Base-by-base conservation (phyloP, 768 basidiomycete genomes). In the Lentinula aciculospora region DNA sequence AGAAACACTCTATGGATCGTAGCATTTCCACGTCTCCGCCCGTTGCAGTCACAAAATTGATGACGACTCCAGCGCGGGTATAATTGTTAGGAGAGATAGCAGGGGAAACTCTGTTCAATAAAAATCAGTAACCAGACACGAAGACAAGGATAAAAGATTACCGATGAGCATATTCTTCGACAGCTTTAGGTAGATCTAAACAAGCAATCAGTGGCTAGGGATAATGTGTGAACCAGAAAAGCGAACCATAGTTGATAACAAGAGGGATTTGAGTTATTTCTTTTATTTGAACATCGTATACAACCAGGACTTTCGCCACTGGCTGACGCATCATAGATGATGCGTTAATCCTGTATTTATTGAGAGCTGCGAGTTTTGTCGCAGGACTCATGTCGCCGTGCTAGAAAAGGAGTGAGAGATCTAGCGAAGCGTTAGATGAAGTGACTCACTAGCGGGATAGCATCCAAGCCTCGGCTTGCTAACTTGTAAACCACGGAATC, bases 11-110 rank as follows among this genome's bases (percentile, higher is more conserved):
- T 79, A 98, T 98, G 64, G 91, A 92, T 67, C 96, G 84, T 61
- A 98, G 76, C 94, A 98, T 97, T 76, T 98, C 96, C 56, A 98
- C 95, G 70, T 98, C 96, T 40, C 94, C 95, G 29, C 95, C 94
- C 13, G 94, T 94, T 56, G 95, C 96, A 57, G 95, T 97, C 61
- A 98, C 95, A 65, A 98, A 94, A 71, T 96, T 98, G 67, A 99
- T 82, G 60, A 97, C 82, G 54, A 98, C 90, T 28, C 96, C 97
- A 56, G 93, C 89, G 53, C 93, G 86, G 39, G 86, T 81, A 68
- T 92, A 89, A 70, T 77, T 74, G 53, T 69, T 87, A 48, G 90
- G 83, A n/a, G 92, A 87, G 64, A 92, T 86, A 54, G 94, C 93
- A 56, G 92, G 87, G 19, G 91, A 83, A 63, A 94, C 91, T 54